Conservation (phyloP, 768 basidiomycete species). For the Chalciporus pseudorubinellus region DNA sequence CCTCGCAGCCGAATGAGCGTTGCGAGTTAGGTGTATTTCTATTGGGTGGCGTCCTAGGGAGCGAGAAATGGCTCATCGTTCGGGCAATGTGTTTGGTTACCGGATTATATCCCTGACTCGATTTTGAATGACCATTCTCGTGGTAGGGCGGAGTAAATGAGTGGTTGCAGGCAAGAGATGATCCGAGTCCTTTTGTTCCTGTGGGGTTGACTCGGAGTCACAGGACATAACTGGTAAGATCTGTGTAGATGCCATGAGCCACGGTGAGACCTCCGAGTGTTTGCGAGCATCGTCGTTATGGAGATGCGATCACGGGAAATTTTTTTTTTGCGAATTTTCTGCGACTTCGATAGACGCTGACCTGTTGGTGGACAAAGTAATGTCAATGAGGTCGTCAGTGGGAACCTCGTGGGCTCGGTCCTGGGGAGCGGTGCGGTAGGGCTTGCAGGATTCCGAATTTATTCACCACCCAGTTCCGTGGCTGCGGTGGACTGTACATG, state of each 20-base stretch:
- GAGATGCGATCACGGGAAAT: background rate
- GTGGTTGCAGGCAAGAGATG: constrained; percentile 1
- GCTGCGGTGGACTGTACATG: no score
- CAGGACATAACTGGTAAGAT: constrained; percentile 13
- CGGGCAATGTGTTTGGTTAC: constrained; percentile 6
- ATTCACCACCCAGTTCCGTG: no score
- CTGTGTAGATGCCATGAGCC: background rate
- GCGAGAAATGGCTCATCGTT: background rate
- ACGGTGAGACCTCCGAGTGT: background rate
- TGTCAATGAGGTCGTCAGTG: no score
- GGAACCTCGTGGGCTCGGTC: no score
- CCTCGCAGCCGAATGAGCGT: background rate
- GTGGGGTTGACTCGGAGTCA: background rate
- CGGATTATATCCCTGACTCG: background rate
- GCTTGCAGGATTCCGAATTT: no score
- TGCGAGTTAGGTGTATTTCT: background rate
- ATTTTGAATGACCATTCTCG: background rate
- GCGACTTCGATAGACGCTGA: background rate
- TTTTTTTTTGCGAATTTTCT: background rate
- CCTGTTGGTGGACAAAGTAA: no score
- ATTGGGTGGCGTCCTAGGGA: background rate
- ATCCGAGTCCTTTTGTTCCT: constrained; percentile 6
- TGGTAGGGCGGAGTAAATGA: constrained; percentile 10
- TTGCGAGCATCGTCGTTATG: background rate
- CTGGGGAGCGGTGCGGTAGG: no score